phyloP scores from a whole-genome alignment of 345 rosid genomes.

The Melastoma malabathricum region DNA sequence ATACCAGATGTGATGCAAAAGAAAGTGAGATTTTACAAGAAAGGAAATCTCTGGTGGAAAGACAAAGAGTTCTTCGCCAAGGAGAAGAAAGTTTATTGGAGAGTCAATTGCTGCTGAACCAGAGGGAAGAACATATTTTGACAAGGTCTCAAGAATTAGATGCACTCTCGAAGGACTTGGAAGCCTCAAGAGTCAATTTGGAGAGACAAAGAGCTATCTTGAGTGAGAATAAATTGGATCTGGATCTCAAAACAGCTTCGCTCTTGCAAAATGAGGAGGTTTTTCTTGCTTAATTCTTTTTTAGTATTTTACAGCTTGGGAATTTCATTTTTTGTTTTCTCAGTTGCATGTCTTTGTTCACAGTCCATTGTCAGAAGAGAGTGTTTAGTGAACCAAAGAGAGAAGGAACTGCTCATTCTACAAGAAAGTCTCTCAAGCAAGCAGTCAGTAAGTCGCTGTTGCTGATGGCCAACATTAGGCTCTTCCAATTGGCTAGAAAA shows the following conservation, averaged over 20 bases:
- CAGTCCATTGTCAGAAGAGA: slow-evolving; percentile 55
- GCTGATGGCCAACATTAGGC: background rate
- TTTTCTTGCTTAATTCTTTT: background rate
- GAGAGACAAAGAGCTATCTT: slow-evolving; percentile 46
- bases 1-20: slow-evolving; percentile 64
- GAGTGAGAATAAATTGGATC: slow-evolving; percentile 37
- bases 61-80: slow-evolving; percentile 58
- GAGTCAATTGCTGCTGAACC: slow-evolving; percentile 58
- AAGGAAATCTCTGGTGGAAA: slow-evolving; percentile 58
- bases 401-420: slow-evolving; percentile 58
- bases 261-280: slow-evolving; percentile 73
- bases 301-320: background rate
- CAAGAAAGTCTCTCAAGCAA: slow-evolving; percentile 58
- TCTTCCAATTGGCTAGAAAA: too few species aligned
- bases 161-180: slow-evolving; percentile 42
- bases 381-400: slow-evolving; percentile 44
- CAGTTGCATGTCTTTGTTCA: slow-evolving; percentile 6
- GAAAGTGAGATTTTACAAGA: slow-evolving; percentile 54
- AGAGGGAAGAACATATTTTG: slow-evolving; percentile 71
- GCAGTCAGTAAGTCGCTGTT: slow-evolving; percentile 56
- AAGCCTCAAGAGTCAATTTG: slow-evolving; percentile 33
- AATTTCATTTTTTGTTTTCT: slow-evolving; percentile 5
- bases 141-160: slow-evolving; percentile 53
- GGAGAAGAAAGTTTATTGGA: slow-evolving; percentile 74
- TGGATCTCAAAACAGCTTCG: slow-evolving; percentile 40